A percentile compares a stretch with the other conserved stretches of the same genome.
Evolutionary conservation across 2,329 filamentous ascomycete genomes (phyloP).

Genomic region (Clarireedia monteithiana): DNA sequence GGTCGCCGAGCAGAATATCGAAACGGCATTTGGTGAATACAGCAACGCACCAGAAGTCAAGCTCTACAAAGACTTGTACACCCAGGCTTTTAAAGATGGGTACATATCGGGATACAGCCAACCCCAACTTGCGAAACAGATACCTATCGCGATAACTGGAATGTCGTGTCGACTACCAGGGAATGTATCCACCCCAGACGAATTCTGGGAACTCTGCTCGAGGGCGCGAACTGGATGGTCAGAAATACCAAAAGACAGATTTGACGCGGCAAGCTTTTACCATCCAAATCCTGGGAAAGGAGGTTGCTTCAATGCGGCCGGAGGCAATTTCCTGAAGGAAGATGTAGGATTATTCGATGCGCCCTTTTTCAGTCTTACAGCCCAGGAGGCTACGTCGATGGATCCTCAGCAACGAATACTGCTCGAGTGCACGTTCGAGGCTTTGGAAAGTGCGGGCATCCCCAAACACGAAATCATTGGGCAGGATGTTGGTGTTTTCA

Average conservation of each 20-base stretch:
- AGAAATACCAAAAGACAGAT: constrained; percentile 10
- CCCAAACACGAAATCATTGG: constrained; percentile 11
- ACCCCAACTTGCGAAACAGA: constrained; percentile 5
- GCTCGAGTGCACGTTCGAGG: constrained; percentile 25
- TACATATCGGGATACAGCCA: constrained; percentile 7
- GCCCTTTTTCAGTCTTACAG: constrained; percentile 7
- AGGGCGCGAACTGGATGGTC: constrained; percentile 39
- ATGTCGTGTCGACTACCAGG: constrained; percentile 46
- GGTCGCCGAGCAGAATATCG: not conserved
- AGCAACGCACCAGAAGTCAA: constrained; percentile 1
- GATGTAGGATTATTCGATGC: constrained; percentile 7
- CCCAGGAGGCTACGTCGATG: constrained; percentile 23
- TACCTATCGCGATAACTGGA: constrained; percentile 42
- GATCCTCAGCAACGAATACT: constrained; percentile 27
- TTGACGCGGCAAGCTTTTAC: constrained; percentile 6
- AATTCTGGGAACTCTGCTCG: constrained; percentile 65
- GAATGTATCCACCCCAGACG: constrained; percentile 41
- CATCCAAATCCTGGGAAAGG: constrained; percentile 7
- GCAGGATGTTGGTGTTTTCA: constrained; percentile 16
- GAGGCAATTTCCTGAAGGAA: constrained; percentile 7
- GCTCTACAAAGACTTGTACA: constrained; percentile 4
- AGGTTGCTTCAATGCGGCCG: constrained; percentile 1
- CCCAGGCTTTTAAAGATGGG: constrained; percentile 8
- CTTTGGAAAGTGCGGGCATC: constrained; percentile 23
- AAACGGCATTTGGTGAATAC: not conserved